phyloP scores from a whole-genome alignment of 2,329 filamentous ascomycete species.

The Sarocladiaceae sp. region DNA sequence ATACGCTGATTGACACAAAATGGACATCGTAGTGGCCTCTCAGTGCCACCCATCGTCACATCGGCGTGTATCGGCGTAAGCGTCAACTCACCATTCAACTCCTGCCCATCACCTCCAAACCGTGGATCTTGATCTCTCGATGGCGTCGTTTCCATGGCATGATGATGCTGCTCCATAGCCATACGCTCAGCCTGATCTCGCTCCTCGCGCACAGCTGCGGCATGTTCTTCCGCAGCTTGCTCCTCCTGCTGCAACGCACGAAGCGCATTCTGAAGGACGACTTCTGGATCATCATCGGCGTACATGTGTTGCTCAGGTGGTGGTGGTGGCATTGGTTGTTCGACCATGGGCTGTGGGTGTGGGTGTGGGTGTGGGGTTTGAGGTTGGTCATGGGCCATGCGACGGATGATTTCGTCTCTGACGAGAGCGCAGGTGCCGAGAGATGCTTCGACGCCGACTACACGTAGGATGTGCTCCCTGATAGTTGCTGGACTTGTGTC shows the following conservation, averaged over 20 bases:
- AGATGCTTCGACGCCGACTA: slow-evolving; percentile 50
- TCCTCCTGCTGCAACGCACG: slow-evolving; percentile 56
- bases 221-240: slow-evolving; percentile 53
- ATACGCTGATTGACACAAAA: slow-evolving; percentile 60
- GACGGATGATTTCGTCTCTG: slow-evolving; percentile 52
- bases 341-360: slow-evolving; percentile 14
- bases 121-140: slow-evolving; percentile 25
- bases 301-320: slow-evolving; percentile 32
- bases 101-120: slow-evolving; percentile 30
- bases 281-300: slow-evolving; percentile 51
- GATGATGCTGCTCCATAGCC: slow-evolving; percentile 12
- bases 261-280: slow-evolving; percentile 55
- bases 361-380: slow-evolving; percentile 16
- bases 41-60: slow-evolving; percentile 38
- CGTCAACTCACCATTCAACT: slow-evolving; percentile 38
- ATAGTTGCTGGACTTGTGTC: slow-evolving; percentile 59
- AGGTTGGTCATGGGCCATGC: slow-evolving; percentile 19
- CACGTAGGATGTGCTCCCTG: slow-evolving; percentile 50
- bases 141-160: slow-evolving; percentile 29
- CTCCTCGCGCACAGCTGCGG: slow-evolving; percentile 49
- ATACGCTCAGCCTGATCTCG: slow-evolving; percentile 43
- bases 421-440: slow-evolving; percentile 53
- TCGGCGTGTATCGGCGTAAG: slow-evolving; percentile 52
- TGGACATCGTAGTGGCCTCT: slow-evolving; percentile 52
- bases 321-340: slow-evolving; percentile 19